Base-by-base conservation (phyloP, 805 yeast genomes). In the Tetrapisispora namnaoensis region DNA sequence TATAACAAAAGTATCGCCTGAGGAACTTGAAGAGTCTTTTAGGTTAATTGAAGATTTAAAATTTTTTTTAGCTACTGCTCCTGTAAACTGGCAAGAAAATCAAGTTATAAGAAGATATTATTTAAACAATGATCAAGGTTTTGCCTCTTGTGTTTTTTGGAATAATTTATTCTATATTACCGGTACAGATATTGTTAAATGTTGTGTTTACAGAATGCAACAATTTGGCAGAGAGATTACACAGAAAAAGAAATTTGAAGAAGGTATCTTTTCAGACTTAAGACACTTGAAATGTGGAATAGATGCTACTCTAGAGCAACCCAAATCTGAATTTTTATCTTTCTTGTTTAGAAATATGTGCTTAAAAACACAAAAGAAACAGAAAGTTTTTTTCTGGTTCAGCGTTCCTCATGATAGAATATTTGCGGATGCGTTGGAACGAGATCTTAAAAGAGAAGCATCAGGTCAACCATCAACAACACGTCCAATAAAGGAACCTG, bases 331-430 rank as follows among this genome's bases (percentile, higher is more conserved):
- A 35, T 89, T 91, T 62, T 72, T 91, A 51, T 85, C 83, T 53
- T 89, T 91, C 59, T 70, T 91, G 27, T 88, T 85, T 68, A 85
- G 83, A 60, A 86, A 91, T 63, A 80, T 82, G 54, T 91, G 98
- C 62, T 72, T 91, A 24, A 76, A 96, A 57, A 91, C 99, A 0
- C 97, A 91, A 60, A 91, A 91, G 75, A 91, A 93, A 61, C 99
- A 91, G 64, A 91, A 93, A 62, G 97, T 91, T 40, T 91, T 91
- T 63, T 88, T 84, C 66, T 93, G 98, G 98, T 89, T 86, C 65
- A 84, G 90, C 61, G 97, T 93, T 10, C 93, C 93, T 22, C 98
- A 91, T 66, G 96, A 90, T 61, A 81, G 84, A 61, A 71, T 91
- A 41, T 90, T 93, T 76, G 80, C 88, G 2, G 98, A 93, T 66